These are phyloP conservation scores for Ophiocordyceps robertsii DNA, from an alignment of 2,329 filamentous ascomycete genomes.

Conservation along the genomic window DNA sequence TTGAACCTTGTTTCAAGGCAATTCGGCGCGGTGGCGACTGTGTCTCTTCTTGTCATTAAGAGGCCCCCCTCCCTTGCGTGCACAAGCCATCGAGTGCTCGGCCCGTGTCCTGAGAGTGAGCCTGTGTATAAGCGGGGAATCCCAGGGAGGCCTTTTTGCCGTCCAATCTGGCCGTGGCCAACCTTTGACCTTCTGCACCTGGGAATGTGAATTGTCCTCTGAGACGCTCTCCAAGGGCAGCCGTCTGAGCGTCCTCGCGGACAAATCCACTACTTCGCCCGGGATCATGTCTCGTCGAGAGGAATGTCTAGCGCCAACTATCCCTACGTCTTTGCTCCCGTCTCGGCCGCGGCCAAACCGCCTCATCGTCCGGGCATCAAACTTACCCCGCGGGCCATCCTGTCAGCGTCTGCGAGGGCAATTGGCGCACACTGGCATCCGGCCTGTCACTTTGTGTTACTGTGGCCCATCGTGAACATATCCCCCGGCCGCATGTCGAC, in stretches of 20 bases:
- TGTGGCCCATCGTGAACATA: too few species aligned
- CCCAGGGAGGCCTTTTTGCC: too few species aligned
- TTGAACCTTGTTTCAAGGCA: too few species aligned
- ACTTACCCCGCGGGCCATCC: background rate
- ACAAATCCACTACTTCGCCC: background rate
- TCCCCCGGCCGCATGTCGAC: too few species aligned
- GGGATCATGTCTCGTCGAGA: conserved; percentile 1
- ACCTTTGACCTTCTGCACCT: background rate
- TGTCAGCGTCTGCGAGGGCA: background rate
- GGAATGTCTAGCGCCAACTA: conserved; percentile 2
- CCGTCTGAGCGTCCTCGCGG: background rate
- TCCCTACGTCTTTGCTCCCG: background rate
- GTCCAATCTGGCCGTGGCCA: too few species aligned
- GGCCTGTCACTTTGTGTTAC: background rate
- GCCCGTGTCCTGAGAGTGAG: too few species aligned
- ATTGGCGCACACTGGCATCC: background rate
- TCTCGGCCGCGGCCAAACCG: background rate
- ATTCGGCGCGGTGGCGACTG: too few species aligned
- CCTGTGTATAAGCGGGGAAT: too few species aligned
- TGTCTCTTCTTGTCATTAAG: too few species aligned
- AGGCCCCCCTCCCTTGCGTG: too few species aligned
- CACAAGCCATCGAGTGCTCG: too few species aligned
- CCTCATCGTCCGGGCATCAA: background rate
- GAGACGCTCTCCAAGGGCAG: background rate
- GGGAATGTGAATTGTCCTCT: conserved; percentile 1